Conservation (phyloP, 768 basidiomycete genomes). For the Trametes gibbosa region DNA sequence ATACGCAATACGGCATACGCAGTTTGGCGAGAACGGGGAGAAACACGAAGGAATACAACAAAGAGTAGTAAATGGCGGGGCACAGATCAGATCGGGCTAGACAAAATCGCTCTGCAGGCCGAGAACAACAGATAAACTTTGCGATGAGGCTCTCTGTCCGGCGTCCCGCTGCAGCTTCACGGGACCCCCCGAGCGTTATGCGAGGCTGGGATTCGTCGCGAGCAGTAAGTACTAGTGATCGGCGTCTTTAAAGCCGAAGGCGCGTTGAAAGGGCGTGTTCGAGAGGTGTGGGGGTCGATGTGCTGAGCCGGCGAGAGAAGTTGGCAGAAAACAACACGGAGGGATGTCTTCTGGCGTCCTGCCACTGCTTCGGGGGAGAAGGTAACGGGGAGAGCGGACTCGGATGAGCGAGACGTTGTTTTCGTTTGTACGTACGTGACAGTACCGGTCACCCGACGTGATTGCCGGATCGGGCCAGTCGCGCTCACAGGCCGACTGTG, state of each 20-base stretch:
- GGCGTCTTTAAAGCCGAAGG: background rate
- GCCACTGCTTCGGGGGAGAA: background rate
- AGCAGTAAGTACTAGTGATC: constrained; percentile 13
- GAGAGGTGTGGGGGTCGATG: background rate
- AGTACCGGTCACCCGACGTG: constrained; percentile 10
- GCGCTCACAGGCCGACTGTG: constrained; percentile 15
- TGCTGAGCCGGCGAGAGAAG: background rate
- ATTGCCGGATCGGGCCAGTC: constrained; percentile 15
- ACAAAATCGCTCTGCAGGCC: background rate
- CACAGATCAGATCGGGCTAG: constrained; percentile 1
- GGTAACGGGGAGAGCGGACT: background rate
- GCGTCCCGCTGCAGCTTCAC: constrained; percentile 4
- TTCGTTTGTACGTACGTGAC: constrained; percentile 11
- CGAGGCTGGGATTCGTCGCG: background rate
- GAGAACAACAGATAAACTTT: background rate
- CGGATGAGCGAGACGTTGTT: background rate
- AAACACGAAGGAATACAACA: background rate
- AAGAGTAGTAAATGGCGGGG: background rate
- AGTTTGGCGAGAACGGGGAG: background rate
- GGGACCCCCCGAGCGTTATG: constrained; percentile 4
- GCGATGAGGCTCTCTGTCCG: background rate
- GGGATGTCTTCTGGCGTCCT: background rate
- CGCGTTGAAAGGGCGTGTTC: constrained; percentile 1
- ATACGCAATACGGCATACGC: background rate
- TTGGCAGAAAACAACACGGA: background rate